Conservation (phyloP, 2,329 filamentous ascomycete genomes). For the Colletotrichum siamense region DNA sequence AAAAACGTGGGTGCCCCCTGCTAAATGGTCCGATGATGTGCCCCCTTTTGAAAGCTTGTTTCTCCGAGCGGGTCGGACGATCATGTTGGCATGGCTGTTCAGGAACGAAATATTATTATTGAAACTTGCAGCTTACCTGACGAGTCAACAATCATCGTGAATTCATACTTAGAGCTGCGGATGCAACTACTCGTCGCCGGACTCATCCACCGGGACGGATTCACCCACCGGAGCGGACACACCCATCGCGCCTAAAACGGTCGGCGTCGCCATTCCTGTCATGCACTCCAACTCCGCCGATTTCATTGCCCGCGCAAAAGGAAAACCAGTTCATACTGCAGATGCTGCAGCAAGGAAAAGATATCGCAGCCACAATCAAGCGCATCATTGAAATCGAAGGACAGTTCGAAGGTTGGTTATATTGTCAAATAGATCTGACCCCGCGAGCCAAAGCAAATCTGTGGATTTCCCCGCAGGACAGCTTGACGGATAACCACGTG, state of each 20-base stretch:
- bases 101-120: not conserved
- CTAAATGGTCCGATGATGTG: not conserved
- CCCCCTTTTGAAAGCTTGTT: not conserved
- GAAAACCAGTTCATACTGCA: not conserved
- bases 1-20: not conserved
- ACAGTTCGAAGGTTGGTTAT: not conserved
- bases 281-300: fast-evolving
- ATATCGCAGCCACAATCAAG: not conserved
- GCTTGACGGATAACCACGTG: not conserved
- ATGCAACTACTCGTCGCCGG: not conserved
- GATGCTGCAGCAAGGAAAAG: fast-evolving
- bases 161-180: not conserved
- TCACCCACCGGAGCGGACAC: not conserved
- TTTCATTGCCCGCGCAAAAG: not conserved
- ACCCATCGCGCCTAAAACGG: not conserved
- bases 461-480: not conserved
- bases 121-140: not conserved
- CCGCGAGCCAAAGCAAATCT: not conserved
- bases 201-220: not conserved
- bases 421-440: not conserved
- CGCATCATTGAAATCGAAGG: not conserved
- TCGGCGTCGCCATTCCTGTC: not conserved
- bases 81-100: not conserved
- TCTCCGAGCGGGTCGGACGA: not conserved
- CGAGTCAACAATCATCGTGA: not conserved